A percentile compares a stretch with the other conserved stretches of the same genome.
These are phyloP conservation scores for Dacryopinax primogenitus DNA, from an alignment of 768 basidiomycete species.

Conservation along the genomic window DNA sequence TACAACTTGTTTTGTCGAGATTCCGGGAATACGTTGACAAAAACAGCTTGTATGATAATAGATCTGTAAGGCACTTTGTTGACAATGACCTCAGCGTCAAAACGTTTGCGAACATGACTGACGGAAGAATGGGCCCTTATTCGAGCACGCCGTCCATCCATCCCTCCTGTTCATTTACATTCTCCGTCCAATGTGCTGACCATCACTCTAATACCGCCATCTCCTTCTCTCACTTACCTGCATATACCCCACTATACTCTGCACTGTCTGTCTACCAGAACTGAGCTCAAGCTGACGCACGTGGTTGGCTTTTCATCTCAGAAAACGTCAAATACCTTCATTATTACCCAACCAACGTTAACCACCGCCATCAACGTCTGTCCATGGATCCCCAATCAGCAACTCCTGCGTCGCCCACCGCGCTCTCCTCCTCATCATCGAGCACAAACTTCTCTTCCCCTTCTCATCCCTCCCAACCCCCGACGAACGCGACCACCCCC, in stretches of 20 bases:
- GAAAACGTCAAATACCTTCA: too few relatives aligned
- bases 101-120: too few relatives aligned
- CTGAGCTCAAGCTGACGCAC: too few relatives aligned
- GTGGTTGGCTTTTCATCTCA: too few relatives aligned
- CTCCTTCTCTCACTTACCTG: background rate
- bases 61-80: too few relatives aligned
- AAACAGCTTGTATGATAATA: too few relatives aligned
- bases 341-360: background rate
- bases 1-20: too few relatives aligned
- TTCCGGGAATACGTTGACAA: too few relatives aligned
- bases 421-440: background rate
- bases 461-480: background rate
- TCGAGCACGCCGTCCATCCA: conserved; percentile 6
- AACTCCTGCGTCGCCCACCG: background rate
- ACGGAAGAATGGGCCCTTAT: background rate
- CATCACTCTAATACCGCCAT: background rate
- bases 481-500: background rate
- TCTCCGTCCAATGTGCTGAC: conserved; percentile 3
- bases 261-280: too few relatives aligned
- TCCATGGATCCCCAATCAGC: background rate
- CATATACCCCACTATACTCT: background rate
- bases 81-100: too few relatives aligned
- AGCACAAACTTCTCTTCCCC: background rate
- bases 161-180: too few relatives aligned
- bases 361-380: background rate